Evolutionary conservation across 495 filamentous ascomycete genomes (phyloP).

Genomic region (Aspergillus heteromorphus): DNA sequence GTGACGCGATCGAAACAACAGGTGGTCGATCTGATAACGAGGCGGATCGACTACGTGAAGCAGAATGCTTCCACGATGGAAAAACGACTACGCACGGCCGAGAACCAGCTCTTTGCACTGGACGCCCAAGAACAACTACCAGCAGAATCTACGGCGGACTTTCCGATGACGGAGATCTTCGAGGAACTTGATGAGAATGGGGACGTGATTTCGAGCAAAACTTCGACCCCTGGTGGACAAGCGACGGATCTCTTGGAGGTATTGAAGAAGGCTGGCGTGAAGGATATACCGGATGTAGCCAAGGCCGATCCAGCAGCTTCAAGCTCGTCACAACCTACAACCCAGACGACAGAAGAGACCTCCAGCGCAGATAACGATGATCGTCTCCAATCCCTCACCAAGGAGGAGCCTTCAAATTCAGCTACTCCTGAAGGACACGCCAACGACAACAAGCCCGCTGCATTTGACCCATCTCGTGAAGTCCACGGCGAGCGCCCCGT

Average conservation of each 20-base stretch:
- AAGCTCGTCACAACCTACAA: neutral
- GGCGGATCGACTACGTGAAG: constrained; percentile 81
- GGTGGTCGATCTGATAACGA: constrained; percentile 63
- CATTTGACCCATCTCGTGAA: constrained; percentile 19
- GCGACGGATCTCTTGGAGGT: constrained; percentile 59
- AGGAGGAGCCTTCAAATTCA: neutral
- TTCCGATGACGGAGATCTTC: constrained; percentile 78
- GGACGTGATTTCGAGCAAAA: constrained; percentile 65
- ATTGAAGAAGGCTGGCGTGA: constrained; percentile 64
- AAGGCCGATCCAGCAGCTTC: constrained; percentile 7
- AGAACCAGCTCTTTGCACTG: constrained; percentile 60
- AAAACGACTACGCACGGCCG: constrained; percentile 61
- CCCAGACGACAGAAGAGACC: neutral
- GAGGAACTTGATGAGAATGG: constrained; percentile 92
- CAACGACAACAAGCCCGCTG: constrained; percentile 12
- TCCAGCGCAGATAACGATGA: neutral
- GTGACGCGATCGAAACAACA: constrained; percentile 46
- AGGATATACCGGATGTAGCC: constrained; percentile 36
- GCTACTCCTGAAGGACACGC: constrained; percentile 3
- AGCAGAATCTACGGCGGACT: constrained; percentile 25
- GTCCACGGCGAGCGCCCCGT: constrained; percentile 26
- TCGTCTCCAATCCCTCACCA: neutral
- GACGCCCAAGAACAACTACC: constrained; percentile 24
- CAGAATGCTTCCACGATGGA: constrained; percentile 63
- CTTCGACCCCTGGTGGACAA: constrained; percentile 55